Base-by-base conservation (phyloP, 2,329 filamentous ascomycete species). In the Colletotrichum tabaci region DNA sequence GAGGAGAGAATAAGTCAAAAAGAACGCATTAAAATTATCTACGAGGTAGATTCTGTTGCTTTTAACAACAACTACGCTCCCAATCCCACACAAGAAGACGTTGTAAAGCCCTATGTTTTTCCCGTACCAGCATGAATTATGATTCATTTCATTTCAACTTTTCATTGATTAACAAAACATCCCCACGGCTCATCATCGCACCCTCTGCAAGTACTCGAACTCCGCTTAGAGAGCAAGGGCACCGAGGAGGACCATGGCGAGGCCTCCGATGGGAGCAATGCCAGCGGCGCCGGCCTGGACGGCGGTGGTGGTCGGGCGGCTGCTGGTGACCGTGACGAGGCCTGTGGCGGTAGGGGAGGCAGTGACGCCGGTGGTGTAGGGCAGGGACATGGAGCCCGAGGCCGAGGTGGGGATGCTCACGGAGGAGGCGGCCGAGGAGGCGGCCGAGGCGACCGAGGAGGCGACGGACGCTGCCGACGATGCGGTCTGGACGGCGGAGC, bases 181-280 rank as follows among this genome's bases (percentile, higher is more conserved):
- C 13, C 18, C 1, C 1, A 5, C 38, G 35, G 42, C 40, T n/a
- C 15, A 7, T 44, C n/a, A 7, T 44, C 6, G 5, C 23, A 35
- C 15, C 12, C 47, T 8, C 4, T 40, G 13, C 6, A 3, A n/a
- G n/a, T 3, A 6, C 26, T 4, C 9, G 15, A 9, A 1, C 15
- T 18, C 6, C 16, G 38, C 58, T 73, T 71, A 74, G 53, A 74
- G 63, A n/a, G 66, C 72, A 49, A 74, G 65, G 18, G 72, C 72
- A 63, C 47, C 72, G 49, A 73, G 61, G 49, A 61, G 58, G 58
- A 73, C 66, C 66, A 74, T 66, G 66, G 66, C 72, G 10, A 72
- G 52, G n/a, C 63, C 72, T 35, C 72, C 70, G 15, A 74, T 18
- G 44, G 71, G 67, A 44, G 66, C 66, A 23, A 70, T 53, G 23